Evolutionary conservation across 176 grass and related monocot species (phyloP), one percentile per base, ranked within the genome.

Genomic region (Rhynchospora tenuis): DNA sequence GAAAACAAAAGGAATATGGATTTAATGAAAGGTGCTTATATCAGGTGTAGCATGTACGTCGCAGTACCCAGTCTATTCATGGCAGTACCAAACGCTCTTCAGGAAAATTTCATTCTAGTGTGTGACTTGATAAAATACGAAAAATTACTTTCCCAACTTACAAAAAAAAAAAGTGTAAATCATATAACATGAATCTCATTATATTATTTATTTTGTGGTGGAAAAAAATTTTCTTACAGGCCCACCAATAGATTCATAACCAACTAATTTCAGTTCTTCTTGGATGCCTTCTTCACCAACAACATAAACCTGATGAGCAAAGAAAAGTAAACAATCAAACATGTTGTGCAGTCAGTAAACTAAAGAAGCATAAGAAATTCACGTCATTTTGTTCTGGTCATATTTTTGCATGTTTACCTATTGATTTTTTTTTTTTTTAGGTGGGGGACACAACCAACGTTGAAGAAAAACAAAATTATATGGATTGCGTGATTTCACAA

Each of bases 231-330:
- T 31, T 52, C 92, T 91, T 91, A 98, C 95, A 77, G 89, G 95
- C 79, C 95, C 95, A 90, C 95, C 95, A 31, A 98, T 92, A 67
- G 90, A 94, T 84, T 92, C 88, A 88, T 93, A 94, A 19, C 95
- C 95, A 84, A 91, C 95, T 79, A 93, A 83, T 44, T 79, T 86
- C 81, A 98, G 92, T 89, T 98, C 95, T 80, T 98, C 95, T 83
- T 93, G 83, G 68, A 98, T 98, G 80, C 95, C 95, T 66, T 94
- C 90, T 85, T 98, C 95, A 19, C 95, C 95, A 19, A 98, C 89
- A 86, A 94, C 95, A 87, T 94, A 98, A 81, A 98, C 90, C 95
- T 98, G 77, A 89, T 78, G 66, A 89, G 72, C 68, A 46, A 15
- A 60, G 81, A 70, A 33, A 57, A 31, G 64, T 78, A 86, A 62